Evolutionary conservation across 73 alveolate species (phyloP).

Genomic region (Tetrahymena elliotti): DNA sequence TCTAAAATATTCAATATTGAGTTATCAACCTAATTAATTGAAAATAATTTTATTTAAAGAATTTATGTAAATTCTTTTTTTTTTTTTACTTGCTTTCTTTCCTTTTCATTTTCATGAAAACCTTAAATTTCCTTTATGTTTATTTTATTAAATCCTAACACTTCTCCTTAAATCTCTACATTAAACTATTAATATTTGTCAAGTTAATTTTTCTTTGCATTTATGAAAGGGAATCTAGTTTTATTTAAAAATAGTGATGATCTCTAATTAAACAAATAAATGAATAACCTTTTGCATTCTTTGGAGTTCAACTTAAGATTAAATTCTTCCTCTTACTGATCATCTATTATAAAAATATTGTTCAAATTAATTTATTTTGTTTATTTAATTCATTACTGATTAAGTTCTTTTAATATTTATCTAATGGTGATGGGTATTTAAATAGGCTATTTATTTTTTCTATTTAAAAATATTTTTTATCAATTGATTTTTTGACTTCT

Average conservation of each 20-base stretch:
- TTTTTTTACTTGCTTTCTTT: not conserved
- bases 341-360: not conserved
- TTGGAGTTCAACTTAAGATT: not conserved
- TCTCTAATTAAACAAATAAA: not conserved
- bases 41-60: too few relatives aligned
- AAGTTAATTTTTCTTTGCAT: not conserved
- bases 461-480: too few relatives aligned
- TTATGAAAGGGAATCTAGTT: not conserved
- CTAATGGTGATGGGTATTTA: not conserved
- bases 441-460: too few relatives aligned
- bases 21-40: too few relatives aligned
- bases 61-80: too few relatives aligned
- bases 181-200: not conserved
- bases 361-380: not conserved
- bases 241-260: not conserved
- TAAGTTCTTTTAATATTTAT: too few relatives aligned
- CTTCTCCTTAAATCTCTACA: not conserved
- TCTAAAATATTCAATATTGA: too few relatives aligned
- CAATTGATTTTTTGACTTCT: not conserved
- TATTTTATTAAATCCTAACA: not conserved
- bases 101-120: not conserved
- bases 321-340: not conserved
- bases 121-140: not conserved
- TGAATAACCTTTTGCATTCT: not conserved
- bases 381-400: not conserved